Base-by-base conservation (phyloP, 495 filamentous ascomycete species). In the Aspergillus biplanus region DNA sequence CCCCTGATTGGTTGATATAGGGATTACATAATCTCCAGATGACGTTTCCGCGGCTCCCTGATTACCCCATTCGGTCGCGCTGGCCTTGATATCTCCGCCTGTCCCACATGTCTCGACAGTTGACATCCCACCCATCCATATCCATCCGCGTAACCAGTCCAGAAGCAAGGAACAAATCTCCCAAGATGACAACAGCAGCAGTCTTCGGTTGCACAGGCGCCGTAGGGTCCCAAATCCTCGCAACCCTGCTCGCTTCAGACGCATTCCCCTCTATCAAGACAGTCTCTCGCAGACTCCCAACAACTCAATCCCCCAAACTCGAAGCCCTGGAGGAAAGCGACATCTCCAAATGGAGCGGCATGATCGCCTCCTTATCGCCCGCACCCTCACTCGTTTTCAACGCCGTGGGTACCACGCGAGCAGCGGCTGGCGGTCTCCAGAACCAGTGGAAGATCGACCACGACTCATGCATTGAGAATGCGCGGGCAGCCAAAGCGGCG, bases 201-300 rank as follows among this genome's bases (percentile, higher is more conserved):
- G 66, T 88, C 46, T 77, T 87, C 57, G 85, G 85, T 65, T 78
- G 76, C 57, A 88, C 85, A 16, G 85, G 85, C 65, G 80, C 85
- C 11, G 78, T 82, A 4, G 87, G 87, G 59, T 78, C 76, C 46
- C 71, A 84, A 62, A 87, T 89, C 68, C 78, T 89, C 32, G 72
- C 74, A 39, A 82, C 81, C 7, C 79, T 88, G 32, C 78, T 90
- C 52, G 60, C 75, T 16, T 67, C 58, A 59, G 74, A 81, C 49
- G 59, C 73, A 49, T 73, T 77, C 64, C 67, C 75, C 48, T 71
- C 78, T 2, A 75, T 89, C 56, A 75, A 82, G 57, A 85, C 87
- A 57, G 79, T 90, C 70, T 86, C 84, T 16, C 80, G 87, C 21
- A 82, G 85, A 63, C 77, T 33, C 70, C 83, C 69, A 74, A 82